These are phyloP conservation scores for Marasmius tenuissimus DNA, from an alignment of 1,284 basidiomycete species.

Conservation along the genomic window DNA sequence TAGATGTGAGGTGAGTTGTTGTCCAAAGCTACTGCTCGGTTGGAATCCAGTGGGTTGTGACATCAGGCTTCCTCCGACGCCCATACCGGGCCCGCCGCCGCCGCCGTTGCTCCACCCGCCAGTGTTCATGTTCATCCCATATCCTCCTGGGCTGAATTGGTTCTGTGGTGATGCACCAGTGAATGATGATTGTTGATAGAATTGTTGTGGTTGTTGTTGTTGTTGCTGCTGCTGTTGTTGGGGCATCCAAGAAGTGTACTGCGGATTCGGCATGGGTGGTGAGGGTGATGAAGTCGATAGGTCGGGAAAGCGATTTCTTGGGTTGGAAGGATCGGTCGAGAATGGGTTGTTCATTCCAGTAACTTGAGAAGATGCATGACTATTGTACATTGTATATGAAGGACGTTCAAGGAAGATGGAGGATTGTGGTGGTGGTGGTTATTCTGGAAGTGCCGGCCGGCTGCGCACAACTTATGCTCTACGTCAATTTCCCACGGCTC, in stretches of 20 bases:
- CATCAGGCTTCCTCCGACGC: conserved; percentile 12
- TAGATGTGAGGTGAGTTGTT: conserved; percentile 25
- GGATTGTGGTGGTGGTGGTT: not conserved
- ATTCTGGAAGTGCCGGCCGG: not conserved
- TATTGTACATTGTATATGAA: conserved; percentile 35
- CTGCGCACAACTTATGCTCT: not conserved
- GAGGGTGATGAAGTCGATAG: conserved; percentile 31
- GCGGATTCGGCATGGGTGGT: conserved; percentile 22
- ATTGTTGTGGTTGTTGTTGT: conserved; percentile 3
- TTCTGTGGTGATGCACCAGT: conserved; percentile 8
- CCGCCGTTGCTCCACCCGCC: not conserved
- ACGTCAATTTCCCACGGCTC: not conserved
- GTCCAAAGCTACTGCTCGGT: conserved; percentile 37
- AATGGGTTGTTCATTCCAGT: conserved; percentile 58
- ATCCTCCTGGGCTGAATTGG: conserved; percentile 3
- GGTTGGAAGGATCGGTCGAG: conserved; percentile 40
- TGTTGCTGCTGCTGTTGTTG: conserved; percentile 27
- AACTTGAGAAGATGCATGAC: conserved; percentile 32
- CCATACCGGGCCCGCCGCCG: not conserved
- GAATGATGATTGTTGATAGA: not conserved
- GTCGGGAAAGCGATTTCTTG: conserved; percentile 54
- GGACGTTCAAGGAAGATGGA: not conserved
- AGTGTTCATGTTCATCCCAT: not conserved
- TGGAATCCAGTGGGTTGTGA: conserved; percentile 31
- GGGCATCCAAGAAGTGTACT: conserved; percentile 31